Conservation (phyloP, 1,284 basidiomycete species). For the Phellopilus nigrolimitatus region DNA sequence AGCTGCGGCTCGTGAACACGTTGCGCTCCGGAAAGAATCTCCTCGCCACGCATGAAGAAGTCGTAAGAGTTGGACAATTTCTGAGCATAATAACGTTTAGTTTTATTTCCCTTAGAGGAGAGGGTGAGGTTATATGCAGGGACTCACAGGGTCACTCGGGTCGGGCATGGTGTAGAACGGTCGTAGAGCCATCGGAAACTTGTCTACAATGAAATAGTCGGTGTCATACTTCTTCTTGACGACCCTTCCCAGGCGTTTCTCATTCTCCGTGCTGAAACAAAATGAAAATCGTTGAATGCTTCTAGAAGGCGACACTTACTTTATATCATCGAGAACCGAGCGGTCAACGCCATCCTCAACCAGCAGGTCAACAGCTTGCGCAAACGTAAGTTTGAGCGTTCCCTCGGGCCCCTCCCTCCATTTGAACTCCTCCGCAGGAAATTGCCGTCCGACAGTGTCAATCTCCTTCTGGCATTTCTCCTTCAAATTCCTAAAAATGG, state of each 20-base stretch:
- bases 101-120: too few species aligned
- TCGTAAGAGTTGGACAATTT: slow-evolving; percentile 97
- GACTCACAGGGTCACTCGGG: slow-evolving; percentile 74
- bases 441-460: slow-evolving; percentile 78
- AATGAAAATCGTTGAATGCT: neutral
- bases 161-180: slow-evolving; percentile 99
- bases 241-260: slow-evolving; percentile 86
- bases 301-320: slow-evolving; percentile 47
- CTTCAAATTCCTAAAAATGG: slow-evolving; percentile 79
- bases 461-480: slow-evolving; percentile 80
- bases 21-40: slow-evolving; percentile 96
- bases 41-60: slow-evolving; percentile 99
- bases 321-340: slow-evolving; percentile 80
- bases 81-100: slow-evolving; percentile 37
- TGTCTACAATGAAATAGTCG: slow-evolving; percentile 98
- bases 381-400: slow-evolving; percentile 80
- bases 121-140: slow-evolving; percentile 13
- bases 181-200: slow-evolving; percentile 89
- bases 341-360: slow-evolving; percentile 77
- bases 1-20: slow-evolving; percentile 90
- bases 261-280: slow-evolving; percentile 76
- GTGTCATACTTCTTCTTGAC: slow-evolving; percentile 92
- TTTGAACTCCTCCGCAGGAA: slow-evolving; percentile 87
- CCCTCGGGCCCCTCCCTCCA: slow-evolving; percentile 80
- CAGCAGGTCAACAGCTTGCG: slow-evolving; percentile 84